Conservation (phyloP, 2,329 filamentous ascomycete species). For the Basipetospora chlamydospora region DNA sequence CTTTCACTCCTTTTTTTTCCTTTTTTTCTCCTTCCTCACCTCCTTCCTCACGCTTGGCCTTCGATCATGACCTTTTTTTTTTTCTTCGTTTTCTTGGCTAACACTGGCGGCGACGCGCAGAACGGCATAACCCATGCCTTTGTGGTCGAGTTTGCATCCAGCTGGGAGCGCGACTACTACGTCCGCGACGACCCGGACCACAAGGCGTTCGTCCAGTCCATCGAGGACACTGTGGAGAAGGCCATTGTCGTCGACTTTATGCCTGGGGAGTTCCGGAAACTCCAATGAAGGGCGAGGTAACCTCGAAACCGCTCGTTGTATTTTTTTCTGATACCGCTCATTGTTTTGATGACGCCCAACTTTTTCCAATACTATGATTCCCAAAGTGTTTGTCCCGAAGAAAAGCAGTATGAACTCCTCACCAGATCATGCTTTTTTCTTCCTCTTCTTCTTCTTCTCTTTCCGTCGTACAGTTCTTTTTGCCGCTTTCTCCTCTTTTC, state of each 20-base stretch:
- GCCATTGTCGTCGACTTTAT: conserved; percentile 47
- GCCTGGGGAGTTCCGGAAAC: conserved; percentile 23
- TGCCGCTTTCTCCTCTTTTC: not conserved
- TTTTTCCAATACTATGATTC: too few relatives aligned
- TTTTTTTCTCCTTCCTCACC: not conserved
- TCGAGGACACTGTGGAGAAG: conserved; percentile 33
- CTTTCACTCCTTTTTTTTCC: not conserved
- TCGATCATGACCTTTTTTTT: too few relatives aligned
- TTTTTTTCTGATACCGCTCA: too few relatives aligned
- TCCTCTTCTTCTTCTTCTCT: too few relatives aligned
- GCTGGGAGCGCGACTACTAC: conserved; percentile 55
- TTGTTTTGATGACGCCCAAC: not conserved
- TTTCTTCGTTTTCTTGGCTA: not conserved
- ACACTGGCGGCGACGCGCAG: too few relatives aligned
- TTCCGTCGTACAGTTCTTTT: too few relatives aligned
- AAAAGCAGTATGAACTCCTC: too few relatives aligned
- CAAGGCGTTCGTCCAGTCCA: conserved; percentile 38
- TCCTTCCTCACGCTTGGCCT: too few relatives aligned
- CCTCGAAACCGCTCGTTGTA: too few relatives aligned
- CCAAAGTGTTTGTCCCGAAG: too few relatives aligned
- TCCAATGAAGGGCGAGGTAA: too few relatives aligned
- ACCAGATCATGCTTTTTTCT: not conserved
- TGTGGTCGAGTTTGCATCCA: conserved; percentile 49
- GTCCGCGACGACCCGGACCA: conserved; percentile 50
- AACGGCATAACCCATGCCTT: conserved; percentile 55